These are phyloP conservation scores for Neotropicomus parvogracilis DNA, from an alignment of 1,284 basidiomycete genomes.

Conservation along the genomic window DNA sequence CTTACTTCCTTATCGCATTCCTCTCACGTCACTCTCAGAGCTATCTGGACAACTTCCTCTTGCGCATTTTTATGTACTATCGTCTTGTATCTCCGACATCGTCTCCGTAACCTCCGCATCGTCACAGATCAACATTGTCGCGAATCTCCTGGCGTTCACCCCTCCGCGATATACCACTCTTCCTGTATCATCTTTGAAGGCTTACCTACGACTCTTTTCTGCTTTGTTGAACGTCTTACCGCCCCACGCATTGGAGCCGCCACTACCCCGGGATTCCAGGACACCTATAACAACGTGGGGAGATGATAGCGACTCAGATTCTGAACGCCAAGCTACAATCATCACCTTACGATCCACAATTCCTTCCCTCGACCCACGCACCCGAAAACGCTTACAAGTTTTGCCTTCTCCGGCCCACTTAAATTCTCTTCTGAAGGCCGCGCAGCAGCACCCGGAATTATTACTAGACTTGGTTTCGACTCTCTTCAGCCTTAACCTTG, in stretches of 20 bases:
- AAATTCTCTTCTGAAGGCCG: constrained; percentile 42
- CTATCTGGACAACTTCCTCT: constrained; percentile 47
- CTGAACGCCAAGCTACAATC: constrained; percentile 33
- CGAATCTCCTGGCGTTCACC: constrained; percentile 62
- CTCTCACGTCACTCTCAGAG: constrained; percentile 46
- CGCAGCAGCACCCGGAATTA: constrained; percentile 36
- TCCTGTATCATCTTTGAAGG: constrained; percentile 42
- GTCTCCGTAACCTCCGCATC: constrained; percentile 24
- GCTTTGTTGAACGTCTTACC: constrained; percentile 54
- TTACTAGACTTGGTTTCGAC: constrained; percentile 46
- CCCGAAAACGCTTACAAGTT: constrained; percentile 50
- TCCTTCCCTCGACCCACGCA: constrained; percentile 51
- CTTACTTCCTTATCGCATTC: constrained; percentile 64
- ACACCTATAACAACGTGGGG: constrained; percentile 20
- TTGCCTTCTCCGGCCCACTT: constrained; percentile 52
- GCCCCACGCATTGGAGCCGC: constrained; percentile 46
- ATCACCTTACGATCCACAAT: constrained; percentile 34
- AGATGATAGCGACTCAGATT: constrained; percentile 35
- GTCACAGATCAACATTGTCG: constrained; percentile 54
- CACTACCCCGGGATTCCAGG: constrained; percentile 26
- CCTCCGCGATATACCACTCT: constrained; percentile 52
- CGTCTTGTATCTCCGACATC: constrained; percentile 25
- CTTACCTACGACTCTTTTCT: constrained; percentile 54
- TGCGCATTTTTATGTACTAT: constrained; percentile 34
- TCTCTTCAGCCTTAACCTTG: constrained; percentile 49